Percentiles rank a stretch among this genome's conserved stretches.
These are phyloP conservation scores for Maudiozyma bulderi DNA, from an alignment of 805 yeast species.

Conservation along the genomic window DNA sequence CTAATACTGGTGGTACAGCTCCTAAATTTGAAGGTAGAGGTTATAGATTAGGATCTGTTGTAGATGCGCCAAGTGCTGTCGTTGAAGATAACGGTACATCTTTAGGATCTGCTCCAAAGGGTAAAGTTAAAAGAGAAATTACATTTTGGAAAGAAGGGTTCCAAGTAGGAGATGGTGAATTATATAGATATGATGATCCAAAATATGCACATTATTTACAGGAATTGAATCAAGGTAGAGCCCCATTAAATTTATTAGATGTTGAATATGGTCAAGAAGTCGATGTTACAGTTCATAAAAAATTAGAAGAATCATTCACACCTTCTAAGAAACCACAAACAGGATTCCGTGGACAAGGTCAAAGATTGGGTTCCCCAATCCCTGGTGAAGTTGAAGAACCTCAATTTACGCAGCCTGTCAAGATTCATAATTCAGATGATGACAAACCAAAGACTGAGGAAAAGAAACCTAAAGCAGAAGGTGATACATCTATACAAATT, in stretches of 20 bases:
- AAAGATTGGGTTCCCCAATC: constrained; percentile 80
- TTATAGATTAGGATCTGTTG: constrained; percentile 32
- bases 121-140: constrained; percentile 64
- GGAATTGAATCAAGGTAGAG: constrained; percentile 81
- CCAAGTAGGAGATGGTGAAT: constrained; percentile 83
- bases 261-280: constrained; percentile 90
- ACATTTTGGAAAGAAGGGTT: constrained; percentile 97
- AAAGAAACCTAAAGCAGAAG: constrained; percentile 26
- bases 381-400: constrained; percentile 48
- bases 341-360: constrained; percentile 74
- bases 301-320: constrained; percentile 68
- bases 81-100: constrained; percentile 31
- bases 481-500: constrained; percentile 71
- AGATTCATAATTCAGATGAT: not conserved
- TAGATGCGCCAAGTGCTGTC: constrained; percentile 26
- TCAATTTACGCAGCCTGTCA: constrained; percentile 3
- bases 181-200: constrained; percentile 86
- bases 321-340: constrained; percentile 55
- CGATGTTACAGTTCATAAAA: constrained; percentile 76
- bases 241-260: constrained; percentile 73
- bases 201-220: constrained; percentile 67
- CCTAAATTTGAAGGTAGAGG: constrained; percentile 35
- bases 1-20: constrained; percentile 16
- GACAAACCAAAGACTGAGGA: constrained; percentile 11
- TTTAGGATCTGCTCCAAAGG: constrained; percentile 22